Percentiles rank a stretch among this genome's conserved stretches.
These are phyloP conservation scores for Colletotrichum sp. DNA, from an alignment of 2,329 filamentous ascomycete genomes.

Conservation along the genomic window DNA sequence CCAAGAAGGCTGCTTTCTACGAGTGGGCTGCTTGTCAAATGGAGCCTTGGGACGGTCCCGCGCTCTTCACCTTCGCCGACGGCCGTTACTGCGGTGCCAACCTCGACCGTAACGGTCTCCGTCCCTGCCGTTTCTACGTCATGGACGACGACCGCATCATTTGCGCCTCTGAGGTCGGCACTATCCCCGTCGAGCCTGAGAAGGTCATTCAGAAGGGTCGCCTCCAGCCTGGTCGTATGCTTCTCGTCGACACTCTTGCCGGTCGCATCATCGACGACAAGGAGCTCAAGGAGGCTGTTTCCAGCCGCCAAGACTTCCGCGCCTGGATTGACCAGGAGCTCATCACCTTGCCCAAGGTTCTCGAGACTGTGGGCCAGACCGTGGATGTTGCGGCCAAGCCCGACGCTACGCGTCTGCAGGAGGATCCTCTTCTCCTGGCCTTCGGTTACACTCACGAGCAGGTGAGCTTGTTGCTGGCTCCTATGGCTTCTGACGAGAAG, in stretches of 20 bases:
- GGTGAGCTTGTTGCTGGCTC: conserved; percentile 86
- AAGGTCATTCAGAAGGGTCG: conserved; percentile 90
- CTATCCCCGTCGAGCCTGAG: conserved; percentile 90
- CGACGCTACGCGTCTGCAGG: conserved; percentile 75
- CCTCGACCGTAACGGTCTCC: conserved; percentile 91
- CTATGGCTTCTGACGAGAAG: conserved; percentile 97
- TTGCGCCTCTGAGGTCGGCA: conserved; percentile 95
- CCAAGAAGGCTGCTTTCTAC: conserved; percentile 95
- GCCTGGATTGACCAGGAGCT: conserved; percentile 87
- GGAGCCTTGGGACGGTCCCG: conserved; percentile 98
- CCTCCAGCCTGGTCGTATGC: conserved; percentile 93
- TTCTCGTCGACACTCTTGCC: conserved; percentile 87
- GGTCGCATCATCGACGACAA: conserved; percentile 94
- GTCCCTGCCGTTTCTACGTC: conserved; percentile 96
- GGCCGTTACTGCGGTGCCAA: conserved; percentile 97
- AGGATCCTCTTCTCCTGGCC: conserved; percentile 82
- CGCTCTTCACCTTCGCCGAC: conserved; percentile 96
- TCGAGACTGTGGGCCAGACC: conserved; percentile 62
- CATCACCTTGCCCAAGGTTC: conserved; percentile 78
- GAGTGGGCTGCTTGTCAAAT: conserved; percentile 99
- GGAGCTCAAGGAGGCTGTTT: conserved; percentile 87
- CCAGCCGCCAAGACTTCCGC: conserved; percentile 86
- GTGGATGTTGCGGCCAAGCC: conserved; percentile 71
- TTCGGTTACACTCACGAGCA: conserved; percentile 97
- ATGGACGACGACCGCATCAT: conserved; percentile 97